phyloP scores from a whole-genome alignment of 192 early-diverging fungal species.

The Gamsiella multidivaricata region DNA sequence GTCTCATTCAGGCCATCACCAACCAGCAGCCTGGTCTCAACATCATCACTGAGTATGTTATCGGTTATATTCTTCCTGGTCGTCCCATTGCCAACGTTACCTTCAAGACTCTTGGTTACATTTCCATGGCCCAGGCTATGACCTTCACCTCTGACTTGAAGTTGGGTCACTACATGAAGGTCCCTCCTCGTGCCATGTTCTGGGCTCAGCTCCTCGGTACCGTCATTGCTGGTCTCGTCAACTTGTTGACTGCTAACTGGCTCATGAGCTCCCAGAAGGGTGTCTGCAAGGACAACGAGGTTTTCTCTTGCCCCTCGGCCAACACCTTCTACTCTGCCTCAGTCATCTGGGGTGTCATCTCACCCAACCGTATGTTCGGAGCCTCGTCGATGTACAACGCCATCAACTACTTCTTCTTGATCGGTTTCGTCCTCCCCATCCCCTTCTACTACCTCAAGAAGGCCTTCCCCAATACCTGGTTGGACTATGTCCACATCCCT shows the following conservation, averaged over 20 bases:
- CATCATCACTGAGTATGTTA: conserved; percentile 72
- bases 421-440: conserved; percentile 66
- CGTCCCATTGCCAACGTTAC: conserved; percentile 61
- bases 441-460: conserved; percentile 67
- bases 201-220: conserved; percentile 68
- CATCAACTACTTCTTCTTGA: conserved; percentile 61
- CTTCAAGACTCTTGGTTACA: conserved; percentile 70
- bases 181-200: conserved; percentile 74
- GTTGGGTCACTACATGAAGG: conserved; percentile 79
- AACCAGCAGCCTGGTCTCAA: conserved; percentile 65
- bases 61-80: conserved; percentile 69
- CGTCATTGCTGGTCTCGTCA: conserved; percentile 66
- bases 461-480: conserved; percentile 59
- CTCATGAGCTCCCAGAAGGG: conserved; percentile 49
- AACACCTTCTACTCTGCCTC: conserved; percentile 71
- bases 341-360: conserved; percentile 81
- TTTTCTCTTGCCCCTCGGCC: conserved; percentile 58
- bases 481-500: conserved; percentile 65
- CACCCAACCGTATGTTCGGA: conserved; percentile 72
- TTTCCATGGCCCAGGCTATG: conserved; percentile 79
- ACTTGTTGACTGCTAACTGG: conserved; percentile 58
- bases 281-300: conserved; percentile 50
- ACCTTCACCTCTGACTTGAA: conserved; percentile 78
- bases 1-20: conserved; percentile 66
- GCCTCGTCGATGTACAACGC: conserved; percentile 50